A percentile compares a stretch with the other conserved stretches of the same genome.
Conservation (phyloP, 192 early-diverging fungal species). For the Funneliformis geosporum region DNA sequence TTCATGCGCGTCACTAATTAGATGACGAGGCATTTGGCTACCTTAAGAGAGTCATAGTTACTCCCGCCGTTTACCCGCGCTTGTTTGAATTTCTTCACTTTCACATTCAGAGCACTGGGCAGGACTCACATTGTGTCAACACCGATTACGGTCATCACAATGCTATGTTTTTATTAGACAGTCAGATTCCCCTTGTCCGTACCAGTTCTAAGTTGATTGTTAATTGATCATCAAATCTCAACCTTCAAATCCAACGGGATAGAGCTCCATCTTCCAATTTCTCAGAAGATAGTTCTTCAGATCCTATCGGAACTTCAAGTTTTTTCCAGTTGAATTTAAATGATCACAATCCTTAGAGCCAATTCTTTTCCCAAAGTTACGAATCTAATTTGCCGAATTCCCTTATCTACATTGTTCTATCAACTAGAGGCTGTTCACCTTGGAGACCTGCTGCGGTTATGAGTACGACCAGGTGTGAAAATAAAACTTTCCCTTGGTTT, state of each 20-base stretch:
- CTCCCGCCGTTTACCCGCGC: constrained; percentile 62
- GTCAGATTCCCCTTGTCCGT: constrained; percentile 68
- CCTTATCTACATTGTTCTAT: constrained; percentile 85
- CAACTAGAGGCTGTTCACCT: constrained; percentile 83
- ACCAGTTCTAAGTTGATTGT: constrained; percentile 80
- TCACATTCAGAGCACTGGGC: constrained; percentile 86
- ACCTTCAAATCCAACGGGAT: neutral
- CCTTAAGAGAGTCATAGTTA: constrained; percentile 55
- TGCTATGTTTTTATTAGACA: constrained; percentile 88
- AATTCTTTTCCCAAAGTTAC: constrained; percentile 85
- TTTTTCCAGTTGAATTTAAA: constrained; percentile 37
- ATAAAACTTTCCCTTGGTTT: constrained; percentile 69
- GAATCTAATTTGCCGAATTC: constrained; percentile 85
- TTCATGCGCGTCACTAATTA: constrained; percentile 74
- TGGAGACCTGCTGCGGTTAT: constrained; percentile 82
- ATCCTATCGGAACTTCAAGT: constrained; percentile 29
- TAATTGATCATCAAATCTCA: constrained; percentile 50
- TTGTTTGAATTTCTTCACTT: constrained; percentile 77
- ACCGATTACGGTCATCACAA: constrained; percentile 77
- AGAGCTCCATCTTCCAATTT: no score
- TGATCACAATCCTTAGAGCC: constrained; percentile 76
- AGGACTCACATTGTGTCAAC: constrained; percentile 84
- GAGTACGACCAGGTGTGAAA: constrained; percentile 34
- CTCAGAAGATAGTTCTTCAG: neutral
- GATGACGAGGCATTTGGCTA: constrained; percentile 36